Evolutionary conservation across 176 grass and related monocot genomes (phyloP).

Genomic region (Oryza coarctata): DNA sequence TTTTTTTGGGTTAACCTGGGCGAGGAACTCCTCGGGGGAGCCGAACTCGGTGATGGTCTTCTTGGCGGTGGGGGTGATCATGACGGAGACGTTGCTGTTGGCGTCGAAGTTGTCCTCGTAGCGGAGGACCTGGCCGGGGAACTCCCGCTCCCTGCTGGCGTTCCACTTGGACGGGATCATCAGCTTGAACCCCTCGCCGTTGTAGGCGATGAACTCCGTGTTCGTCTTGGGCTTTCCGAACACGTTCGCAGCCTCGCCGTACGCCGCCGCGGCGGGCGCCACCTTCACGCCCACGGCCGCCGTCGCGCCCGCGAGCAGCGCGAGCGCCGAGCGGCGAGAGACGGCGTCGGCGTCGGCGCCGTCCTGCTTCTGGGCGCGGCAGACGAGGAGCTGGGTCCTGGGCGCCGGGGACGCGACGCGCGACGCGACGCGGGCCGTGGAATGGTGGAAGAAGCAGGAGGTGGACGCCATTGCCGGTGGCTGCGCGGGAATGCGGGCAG

Average conservation of each 20-base stretch:
- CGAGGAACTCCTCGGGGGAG: constrained; percentile 71
- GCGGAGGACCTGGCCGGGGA: constrained; percentile 81
- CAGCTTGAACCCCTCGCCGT: constrained; percentile 77
- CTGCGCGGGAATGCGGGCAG: too few species aligned
- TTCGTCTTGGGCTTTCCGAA: constrained; percentile 83
- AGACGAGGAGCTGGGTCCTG: constrained; percentile 54
- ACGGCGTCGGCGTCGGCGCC: constrained; percentile 15
- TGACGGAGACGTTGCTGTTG: constrained; percentile 83
- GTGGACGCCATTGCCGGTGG: constrained; percentile 71
- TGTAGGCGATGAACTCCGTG: constrained; percentile 79
- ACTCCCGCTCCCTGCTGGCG: constrained; percentile 86
- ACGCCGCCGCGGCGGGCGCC: constrained; percentile 73
- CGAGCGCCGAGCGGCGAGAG: constrained; percentile 61
- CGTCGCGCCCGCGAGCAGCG: constrained; percentile 64
- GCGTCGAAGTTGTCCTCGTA: constrained; percentile 98
- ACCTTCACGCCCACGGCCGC: constrained; percentile 60
- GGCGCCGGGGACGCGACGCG: constrained; percentile 22
- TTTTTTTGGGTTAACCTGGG: constrained; percentile 34
- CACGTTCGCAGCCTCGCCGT: constrained; percentile 92
- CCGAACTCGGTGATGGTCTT: constrained; percentile 86
- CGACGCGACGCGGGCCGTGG: constrained; percentile 44
- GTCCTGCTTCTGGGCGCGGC: constrained; percentile 66
- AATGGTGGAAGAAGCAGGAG: constrained; percentile 87
- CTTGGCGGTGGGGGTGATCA: constrained; percentile 72
- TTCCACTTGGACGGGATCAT: constrained; percentile 93